Base-by-base conservation (phyloP, 192 early-diverging fungal genomes). In the Mortierella hygrophila region DNA sequence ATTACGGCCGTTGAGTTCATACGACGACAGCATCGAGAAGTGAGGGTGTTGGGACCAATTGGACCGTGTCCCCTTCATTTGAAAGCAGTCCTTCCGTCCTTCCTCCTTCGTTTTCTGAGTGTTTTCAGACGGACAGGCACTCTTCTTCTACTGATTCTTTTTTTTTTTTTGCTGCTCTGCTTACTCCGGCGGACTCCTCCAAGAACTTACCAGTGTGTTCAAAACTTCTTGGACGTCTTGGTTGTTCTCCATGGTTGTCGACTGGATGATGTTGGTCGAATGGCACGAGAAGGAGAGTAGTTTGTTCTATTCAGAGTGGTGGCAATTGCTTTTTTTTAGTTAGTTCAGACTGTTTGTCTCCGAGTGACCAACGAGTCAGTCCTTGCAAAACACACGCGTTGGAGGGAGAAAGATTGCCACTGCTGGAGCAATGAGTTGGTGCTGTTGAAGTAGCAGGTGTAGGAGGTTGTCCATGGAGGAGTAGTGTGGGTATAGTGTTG, bases 171-270 rank as follows among this genome's bases (percentile, higher is more conserved):
- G 13, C n/a, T 10, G 4, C 60, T 15, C 32, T 32, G 26, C 32
- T 29, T 32, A 65, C 60, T 15, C 3, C 29, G 35, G 4, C 26
- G 4, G 49, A 32, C 60, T 32, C 11, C 13, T 32, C 11, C 26
- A 29, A 11, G 26, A 15, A 65, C 77, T 71, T 72, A 85, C 82
- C 77, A 85, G 69, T 7, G 60, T 85, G 20, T 85, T 79, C 29
- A 85, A 10, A 23, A 74, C 77, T 46, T 79, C 82, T 72, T 85
- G 82, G 47, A 85, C 77, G 6, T 76, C 76, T 35, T 79, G 77
- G 38, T 68, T 52, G 46, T 76, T 68, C 9, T 72, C 76, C 72
- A 83, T 83, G 4, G 38, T 63, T 49, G 77, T 42, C 47, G 73
- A 55, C 44, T 78, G 70, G 70, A 70, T 71, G 47, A 52, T 42